A percentile compares a stretch with the other conserved stretches of the same genome.
These are phyloP conservation scores for Pseudovirgaria hyperparasitica DNA, from an alignment of 2,329 filamentous ascomycete genomes.

Conservation along the genomic window DNA sequence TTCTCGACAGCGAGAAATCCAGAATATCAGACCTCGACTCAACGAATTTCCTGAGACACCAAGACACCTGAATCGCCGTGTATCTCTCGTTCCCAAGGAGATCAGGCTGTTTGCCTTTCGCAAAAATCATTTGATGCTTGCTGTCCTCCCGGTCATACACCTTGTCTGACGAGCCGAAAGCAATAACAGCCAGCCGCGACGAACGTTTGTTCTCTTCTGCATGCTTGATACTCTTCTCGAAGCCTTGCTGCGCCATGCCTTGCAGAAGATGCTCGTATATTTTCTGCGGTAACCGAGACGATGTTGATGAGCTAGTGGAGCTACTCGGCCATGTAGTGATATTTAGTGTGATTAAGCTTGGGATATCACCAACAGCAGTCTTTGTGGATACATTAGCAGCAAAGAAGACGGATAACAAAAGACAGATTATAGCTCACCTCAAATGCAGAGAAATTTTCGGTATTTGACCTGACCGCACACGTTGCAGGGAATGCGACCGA, in stretches of 20 bases:
- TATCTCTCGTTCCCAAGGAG: conserved; percentile 27
- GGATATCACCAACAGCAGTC: conserved; percentile 25
- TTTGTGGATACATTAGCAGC: no score
- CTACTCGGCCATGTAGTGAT: conserved; percentile 37
- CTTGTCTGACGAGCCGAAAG: conserved; percentile 33
- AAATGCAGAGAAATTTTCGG: conserved; percentile 30
- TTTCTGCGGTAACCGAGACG: conserved; percentile 26
- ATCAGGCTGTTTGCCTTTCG: conserved; percentile 29
- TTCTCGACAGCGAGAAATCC: conserved; percentile 29
- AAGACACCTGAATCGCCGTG: conserved; percentile 31
- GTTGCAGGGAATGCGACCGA: conserved; percentile 34
- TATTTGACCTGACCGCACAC: conserved; percentile 28
- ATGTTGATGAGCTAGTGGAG: conserved; percentile 23
- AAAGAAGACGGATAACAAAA: not conserved
- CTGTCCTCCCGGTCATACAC: conserved; percentile 35
- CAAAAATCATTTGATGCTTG: conserved; percentile 33
- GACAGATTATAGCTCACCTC: conserved; percentile 16
- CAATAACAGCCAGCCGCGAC: conserved; percentile 31
- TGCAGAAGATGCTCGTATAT: conserved; percentile 35
- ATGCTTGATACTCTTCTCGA: conserved; percentile 17
- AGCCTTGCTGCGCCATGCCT: conserved; percentile 24
- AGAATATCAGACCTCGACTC: conserved; percentile 33
- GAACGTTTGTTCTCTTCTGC: conserved; percentile 14
- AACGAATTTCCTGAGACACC: conserved; percentile 32
- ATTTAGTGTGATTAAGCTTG: conserved; percentile 31